A percentile compares a stretch with the other conserved stretches of the same genome.
phyloP scores from a whole-genome alignment of 352 stramenopile genomes.

The Elongisporangium undulatum region DNA sequence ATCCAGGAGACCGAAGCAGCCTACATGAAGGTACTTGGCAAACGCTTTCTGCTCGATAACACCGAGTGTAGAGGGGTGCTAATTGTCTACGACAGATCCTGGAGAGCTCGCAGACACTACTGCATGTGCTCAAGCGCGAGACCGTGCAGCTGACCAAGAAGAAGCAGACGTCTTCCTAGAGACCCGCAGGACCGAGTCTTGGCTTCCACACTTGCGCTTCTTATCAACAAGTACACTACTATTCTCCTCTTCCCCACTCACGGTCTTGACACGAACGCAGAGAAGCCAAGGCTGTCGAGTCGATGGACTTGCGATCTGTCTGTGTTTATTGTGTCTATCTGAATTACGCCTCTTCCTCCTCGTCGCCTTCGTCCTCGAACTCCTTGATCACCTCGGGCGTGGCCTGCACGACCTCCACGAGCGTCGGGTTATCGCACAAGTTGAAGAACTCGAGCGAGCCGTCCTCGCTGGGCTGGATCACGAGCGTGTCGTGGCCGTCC shows the following conservation, averaged over 20 bases:
- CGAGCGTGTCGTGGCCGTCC: constrained; percentile 62
- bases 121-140: constrained; percentile 94
- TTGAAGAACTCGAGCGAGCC: constrained; percentile 80
- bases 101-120: constrained; percentile 91
- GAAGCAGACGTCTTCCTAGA: constrained; percentile 86
- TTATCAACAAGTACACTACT: background rate
- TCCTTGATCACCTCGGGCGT: constrained; percentile 73
- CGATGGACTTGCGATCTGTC: background rate
- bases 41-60: no score
- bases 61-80: no score
- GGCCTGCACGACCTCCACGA: constrained; percentile 83
- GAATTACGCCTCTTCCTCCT: background rate
- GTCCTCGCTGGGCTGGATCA: constrained; percentile 60
- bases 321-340: background rate
- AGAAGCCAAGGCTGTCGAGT: background rate
- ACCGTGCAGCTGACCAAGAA: constrained; percentile 94
- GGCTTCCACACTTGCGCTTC: background rate
- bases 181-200: background rate
- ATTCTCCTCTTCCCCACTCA: background rate
- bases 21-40: constrained; percentile 88
- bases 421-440: constrained; percentile 70
- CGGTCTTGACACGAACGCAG: no score
- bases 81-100: constrained; percentile 79
- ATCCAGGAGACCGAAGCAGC: constrained; percentile 93
- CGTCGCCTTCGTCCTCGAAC: constrained; percentile 40